These are phyloP conservation scores for Trichoderma sp. DNA, from an alignment of 2,329 filamentous ascomycete genomes.

Conservation along the genomic window DNA sequence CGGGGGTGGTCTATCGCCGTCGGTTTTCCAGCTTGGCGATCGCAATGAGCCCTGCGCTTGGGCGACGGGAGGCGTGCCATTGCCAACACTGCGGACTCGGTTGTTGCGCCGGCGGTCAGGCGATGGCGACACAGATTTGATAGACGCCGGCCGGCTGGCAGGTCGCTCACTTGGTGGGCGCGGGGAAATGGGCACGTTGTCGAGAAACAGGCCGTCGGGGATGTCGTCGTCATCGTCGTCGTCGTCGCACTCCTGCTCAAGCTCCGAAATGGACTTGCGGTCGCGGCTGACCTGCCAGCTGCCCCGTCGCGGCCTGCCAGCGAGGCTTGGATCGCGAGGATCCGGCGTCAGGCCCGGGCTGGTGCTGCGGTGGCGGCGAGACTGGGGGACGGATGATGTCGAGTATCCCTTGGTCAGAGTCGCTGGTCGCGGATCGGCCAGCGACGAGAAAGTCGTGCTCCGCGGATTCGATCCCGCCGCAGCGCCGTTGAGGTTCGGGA, in stretches of 20 bases:
- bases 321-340: slow-evolving; percentile 41
- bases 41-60: slow-evolving; percentile 57
- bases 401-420: slow-evolving; percentile 30
- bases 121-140: slow-evolving; percentile 42
- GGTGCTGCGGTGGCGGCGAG: slow-evolving; percentile 47
- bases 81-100: slow-evolving; percentile 55
- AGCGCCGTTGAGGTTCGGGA: slow-evolving; percentile 45
- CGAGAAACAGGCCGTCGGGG: slow-evolving; percentile 73
- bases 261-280: slow-evolving; percentile 65
- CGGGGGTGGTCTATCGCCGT: slow-evolving; percentile 35
- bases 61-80: slow-evolving; percentile 59
- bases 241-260: slow-evolving; percentile 74
- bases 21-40: slow-evolving; percentile 53
- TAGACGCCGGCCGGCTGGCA: slow-evolving; percentile 51
- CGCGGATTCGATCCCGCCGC: slow-evolving; percentile 48
- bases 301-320: slow-evolving; percentile 50
- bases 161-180: slow-evolving; percentile 56
- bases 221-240: slow-evolving; percentile 75
- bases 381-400: slow-evolving; percentile 38
- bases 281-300: slow-evolving; percentile 68
- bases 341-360: slow-evolving; percentile 49
- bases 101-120: slow-evolving; percentile 52
- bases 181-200: slow-evolving; percentile 82
- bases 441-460: slow-evolving; percentile 44
- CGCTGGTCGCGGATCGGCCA: slow-evolving; percentile 36